A percentile compares a stretch with the other conserved stretches of the same genome.
phyloP scores from a whole-genome alignment of 2,329 filamentous ascomycete genomes.

The Penicillium hordei region DNA sequence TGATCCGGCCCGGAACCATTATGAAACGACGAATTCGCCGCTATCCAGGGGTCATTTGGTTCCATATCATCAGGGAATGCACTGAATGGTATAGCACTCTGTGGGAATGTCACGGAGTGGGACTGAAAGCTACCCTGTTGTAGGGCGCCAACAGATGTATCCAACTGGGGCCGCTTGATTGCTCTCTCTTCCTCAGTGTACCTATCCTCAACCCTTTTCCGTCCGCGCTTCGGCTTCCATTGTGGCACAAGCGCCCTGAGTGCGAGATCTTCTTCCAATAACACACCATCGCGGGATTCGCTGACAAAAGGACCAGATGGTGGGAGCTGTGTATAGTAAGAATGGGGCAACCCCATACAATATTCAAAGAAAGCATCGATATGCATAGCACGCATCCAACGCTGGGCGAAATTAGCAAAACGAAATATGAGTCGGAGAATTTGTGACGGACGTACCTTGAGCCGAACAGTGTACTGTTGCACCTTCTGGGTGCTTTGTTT shows the following conservation, averaged over 20 bases:
- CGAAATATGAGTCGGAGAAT: not conserved
- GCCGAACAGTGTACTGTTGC: conserved; percentile 86
- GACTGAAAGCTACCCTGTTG: conserved; percentile 44
- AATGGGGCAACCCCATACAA: conserved; percentile 71
- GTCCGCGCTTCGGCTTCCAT: conserved; percentile 60
- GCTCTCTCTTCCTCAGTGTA: conserved; percentile 55
- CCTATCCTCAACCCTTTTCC: conserved; percentile 63
- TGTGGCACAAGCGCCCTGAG: conserved; percentile 80
- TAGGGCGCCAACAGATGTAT: conserved; percentile 51
- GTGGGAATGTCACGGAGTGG: conserved; percentile 51
- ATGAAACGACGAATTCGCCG: conserved; percentile 44
- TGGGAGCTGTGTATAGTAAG: conserved; percentile 78
- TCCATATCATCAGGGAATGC: conserved; percentile 58
- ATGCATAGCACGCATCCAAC: conserved; percentile 97
- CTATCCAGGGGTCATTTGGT: conserved; percentile 41
- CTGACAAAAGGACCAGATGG: conserved; percentile 61
- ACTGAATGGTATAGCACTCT: conserved; percentile 52
- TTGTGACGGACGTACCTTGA: conserved; percentile 65
- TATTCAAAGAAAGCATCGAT: conserved; percentile 94
- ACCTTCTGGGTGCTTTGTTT: conserved; percentile 91
- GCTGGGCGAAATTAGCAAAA: conserved; percentile 49
- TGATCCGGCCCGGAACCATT: conserved; percentile 33
- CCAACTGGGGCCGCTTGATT: conserved; percentile 63
- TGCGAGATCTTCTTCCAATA: conserved; percentile 83
- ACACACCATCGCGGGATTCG: conserved; percentile 74